Conservation (phyloP, 2,329 filamentous ascomycete genomes). For the Pyricularia sp. region DNA sequence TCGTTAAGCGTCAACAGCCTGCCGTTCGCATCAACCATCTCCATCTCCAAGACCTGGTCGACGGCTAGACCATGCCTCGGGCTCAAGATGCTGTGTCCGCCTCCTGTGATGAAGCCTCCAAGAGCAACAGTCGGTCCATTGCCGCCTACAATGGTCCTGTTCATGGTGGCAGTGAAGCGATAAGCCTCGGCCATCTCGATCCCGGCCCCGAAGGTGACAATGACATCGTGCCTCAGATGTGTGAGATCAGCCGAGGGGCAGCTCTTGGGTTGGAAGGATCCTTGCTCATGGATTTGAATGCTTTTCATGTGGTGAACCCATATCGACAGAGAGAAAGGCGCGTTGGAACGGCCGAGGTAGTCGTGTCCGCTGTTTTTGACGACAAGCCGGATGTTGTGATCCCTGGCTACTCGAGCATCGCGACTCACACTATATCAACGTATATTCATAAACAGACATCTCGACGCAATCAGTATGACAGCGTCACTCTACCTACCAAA, state of each 20-base stretch:
- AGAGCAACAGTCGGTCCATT: slow-evolving; percentile 41
- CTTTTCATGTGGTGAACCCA: slow-evolving; percentile 19
- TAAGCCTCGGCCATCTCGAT: slow-evolving; percentile 37
- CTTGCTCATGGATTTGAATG: slow-evolving; percentile 25
- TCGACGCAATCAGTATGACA: too few species aligned
- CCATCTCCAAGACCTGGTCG: slow-evolving; percentile 47
- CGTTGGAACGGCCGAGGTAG: slow-evolving; percentile 29
- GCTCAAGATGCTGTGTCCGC: slow-evolving; percentile 42
- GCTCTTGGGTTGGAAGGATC: slow-evolving; percentile 28
- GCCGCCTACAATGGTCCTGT: slow-evolving; percentile 40
- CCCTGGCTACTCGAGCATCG: slow-evolving; percentile 9
- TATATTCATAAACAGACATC: not conserved
- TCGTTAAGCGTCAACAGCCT: slow-evolving; percentile 36
- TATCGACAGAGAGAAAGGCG: slow-evolving; percentile 30
- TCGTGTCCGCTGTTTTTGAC: slow-evolving; percentile 30
- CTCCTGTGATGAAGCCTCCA: slow-evolving; percentile 48
- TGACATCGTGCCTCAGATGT: slow-evolving; percentile 8
- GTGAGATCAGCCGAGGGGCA: slow-evolving; percentile 21
- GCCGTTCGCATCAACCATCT: slow-evolving; percentile 40
- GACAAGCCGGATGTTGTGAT: slow-evolving; percentile 21
- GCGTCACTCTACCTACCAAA: slow-evolving; percentile 23
- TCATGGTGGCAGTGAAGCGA: slow-evolving; percentile 25
- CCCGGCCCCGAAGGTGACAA: slow-evolving; percentile 40
- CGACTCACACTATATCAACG: not conserved
- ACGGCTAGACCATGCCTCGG: slow-evolving; percentile 45